Conservation (phyloP, 345 rosid species). For the Microthlaspi erraticum region DNA sequence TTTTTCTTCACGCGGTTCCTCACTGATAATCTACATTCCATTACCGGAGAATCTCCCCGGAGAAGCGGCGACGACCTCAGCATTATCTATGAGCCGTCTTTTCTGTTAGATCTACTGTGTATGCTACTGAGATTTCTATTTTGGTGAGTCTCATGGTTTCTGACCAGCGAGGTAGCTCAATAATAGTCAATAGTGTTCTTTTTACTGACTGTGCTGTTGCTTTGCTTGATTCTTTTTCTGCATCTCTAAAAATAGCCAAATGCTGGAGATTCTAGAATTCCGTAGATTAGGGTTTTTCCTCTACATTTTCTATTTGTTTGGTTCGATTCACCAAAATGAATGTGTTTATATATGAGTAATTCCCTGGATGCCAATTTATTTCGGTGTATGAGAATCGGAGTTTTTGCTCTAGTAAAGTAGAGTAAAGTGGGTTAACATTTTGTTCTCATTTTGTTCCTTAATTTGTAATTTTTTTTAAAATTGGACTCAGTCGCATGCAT, state of each 20-base stretch:
- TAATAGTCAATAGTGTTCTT: background rate
- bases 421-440: background rate
- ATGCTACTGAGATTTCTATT: conserved; percentile 23
- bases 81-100: conserved; percentile 15
- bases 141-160: conserved; percentile 31
- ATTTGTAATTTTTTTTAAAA: background rate
- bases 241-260: conserved; percentile 15
- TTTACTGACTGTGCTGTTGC: background rate
- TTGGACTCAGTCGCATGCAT: conserved; percentile 7
- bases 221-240: conserved; percentile 25
- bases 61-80: conserved; percentile 13
- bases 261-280: conserved; percentile 15
- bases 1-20: conserved; percentile 17
- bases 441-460: background rate
- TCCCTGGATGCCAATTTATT: background rate
- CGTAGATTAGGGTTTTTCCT: conserved; percentile 38
- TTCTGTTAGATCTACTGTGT: conserved; percentile 36
- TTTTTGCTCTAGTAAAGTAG: background rate
- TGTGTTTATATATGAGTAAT: background rate
- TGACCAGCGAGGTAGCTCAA: background rate
- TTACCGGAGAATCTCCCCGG: background rate
- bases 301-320: background rate
- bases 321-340: background rate
- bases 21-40: background rate
- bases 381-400: background rate